Base-by-base conservation (phyloP, 2,329 filamentous ascomycete species). In the Fusarium napiforme region DNA sequence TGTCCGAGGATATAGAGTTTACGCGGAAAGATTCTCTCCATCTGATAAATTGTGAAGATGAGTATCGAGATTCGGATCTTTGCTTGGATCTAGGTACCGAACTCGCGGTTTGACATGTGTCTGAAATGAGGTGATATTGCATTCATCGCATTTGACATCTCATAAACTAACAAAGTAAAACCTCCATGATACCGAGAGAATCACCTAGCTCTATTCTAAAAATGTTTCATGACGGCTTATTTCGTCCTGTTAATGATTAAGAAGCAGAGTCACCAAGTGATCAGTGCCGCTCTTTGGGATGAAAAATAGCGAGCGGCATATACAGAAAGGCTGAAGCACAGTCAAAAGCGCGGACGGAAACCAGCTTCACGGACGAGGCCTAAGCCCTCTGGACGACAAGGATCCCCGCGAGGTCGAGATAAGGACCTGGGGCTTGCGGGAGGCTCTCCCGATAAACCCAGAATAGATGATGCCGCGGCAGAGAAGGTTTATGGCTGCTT, bases 321-420 rank as follows among this genome's bases (percentile, higher is more conserved):
- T 39, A 53, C 50, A 39, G 14, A 23, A 53, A 53, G 34, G 50
- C 50, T 39, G 26, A 26, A 64, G 60, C 60, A 49, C 36, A 60
- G 56, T 39, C 47, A 65, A 43, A 69, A 52, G 23, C 65, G 32
- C 23, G 30, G 28, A 56, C 46, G 43, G 40, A 59, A 65, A 55
- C 8, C 40, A 28, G 45, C n/a, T 43, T 52, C 58, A 28, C 26
- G n/a, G 30, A 50, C 65, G 65, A 69, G 65, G 67, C 30, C 65
- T 52, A 40, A 69, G 59, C 59, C 50, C 50, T 53, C 40, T 15
- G 9, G 15, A 36, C 26, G 40, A 32, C 40, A 52, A 69, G 59
- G 66, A 42, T 57, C 49, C 64, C 58, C 57, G 26, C 43, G 58
- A 69, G 52, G 36, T 47, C 23, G 39, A 69, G 58, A 69, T 59